Percentiles rank a stretch among this genome's conserved stretches.
Conservation (phyloP, 2,329 filamentous ascomycete species). For the Dothistroma septosporum region DNA sequence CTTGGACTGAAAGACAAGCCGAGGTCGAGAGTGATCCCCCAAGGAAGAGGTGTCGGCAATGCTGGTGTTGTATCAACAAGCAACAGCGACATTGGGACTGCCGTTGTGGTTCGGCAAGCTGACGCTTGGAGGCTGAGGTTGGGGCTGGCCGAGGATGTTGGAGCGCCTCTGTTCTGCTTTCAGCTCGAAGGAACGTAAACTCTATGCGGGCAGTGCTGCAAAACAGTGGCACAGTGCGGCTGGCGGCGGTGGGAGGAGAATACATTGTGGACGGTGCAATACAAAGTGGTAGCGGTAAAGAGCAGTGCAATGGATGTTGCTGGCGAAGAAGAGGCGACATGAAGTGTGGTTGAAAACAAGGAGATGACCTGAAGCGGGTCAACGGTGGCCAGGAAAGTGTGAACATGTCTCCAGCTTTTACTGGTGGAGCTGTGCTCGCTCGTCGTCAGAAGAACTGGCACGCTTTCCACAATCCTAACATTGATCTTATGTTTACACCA, state of each 20-base stretch:
- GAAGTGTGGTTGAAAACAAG: not conserved
- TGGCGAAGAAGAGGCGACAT: not conserved
- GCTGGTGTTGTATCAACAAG: not conserved
- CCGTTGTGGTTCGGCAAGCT: not conserved
- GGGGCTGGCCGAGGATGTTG: not conserved
- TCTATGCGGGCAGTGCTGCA: constrained; percentile 2
- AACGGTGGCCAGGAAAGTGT: not conserved
- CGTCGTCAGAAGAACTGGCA: not conserved
- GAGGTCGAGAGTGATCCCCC: not conserved
- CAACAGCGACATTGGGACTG: not conserved
- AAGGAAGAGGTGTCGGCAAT: not conserved
- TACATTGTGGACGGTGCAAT: not conserved
- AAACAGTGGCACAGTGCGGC: not conserved
- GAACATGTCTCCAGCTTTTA: not conserved
- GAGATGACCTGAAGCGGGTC: not conserved
- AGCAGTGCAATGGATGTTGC: too few relatives aligned
- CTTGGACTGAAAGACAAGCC: not conserved
- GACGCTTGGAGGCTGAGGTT: not conserved
- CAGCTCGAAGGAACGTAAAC: not conserved
- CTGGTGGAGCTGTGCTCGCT: not conserved
- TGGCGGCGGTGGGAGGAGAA: not conserved
- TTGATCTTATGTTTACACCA: not conserved
- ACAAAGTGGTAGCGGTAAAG: not conserved
- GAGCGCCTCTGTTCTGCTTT: not conserved
- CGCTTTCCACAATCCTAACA: not conserved